Percentiles rank a stretch among this genome's conserved stretches.
Conservation (phyloP, 176 grass and related monocot genomes). For the Bonia amplexicaulis region DNA sequence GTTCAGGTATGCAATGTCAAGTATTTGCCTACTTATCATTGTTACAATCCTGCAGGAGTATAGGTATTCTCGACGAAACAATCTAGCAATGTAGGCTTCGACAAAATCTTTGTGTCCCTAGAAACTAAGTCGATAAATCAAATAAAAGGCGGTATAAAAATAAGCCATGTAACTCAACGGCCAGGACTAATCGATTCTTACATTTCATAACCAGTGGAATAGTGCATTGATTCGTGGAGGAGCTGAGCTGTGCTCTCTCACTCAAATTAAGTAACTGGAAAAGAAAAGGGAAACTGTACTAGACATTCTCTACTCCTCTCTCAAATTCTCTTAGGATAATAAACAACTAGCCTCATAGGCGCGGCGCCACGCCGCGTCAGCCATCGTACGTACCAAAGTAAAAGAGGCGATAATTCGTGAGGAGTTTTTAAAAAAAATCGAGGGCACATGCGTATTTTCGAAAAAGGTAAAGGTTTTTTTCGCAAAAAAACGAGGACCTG, state of each 20-base stretch:
- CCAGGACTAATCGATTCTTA: not conserved
- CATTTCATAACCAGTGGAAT: not conserved
- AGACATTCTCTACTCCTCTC: constrained; percentile 13
- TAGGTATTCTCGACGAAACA: not conserved
- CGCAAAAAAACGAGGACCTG: no score
- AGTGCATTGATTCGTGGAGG: not conserved
- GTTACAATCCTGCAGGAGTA: not conserved
- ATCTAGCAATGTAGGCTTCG: not conserved
- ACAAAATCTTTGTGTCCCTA: not conserved
- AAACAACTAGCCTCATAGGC: no score
- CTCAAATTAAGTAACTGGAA: not conserved
- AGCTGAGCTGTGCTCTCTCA: not conserved
- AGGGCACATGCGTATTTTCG: no score
- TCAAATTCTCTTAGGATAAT: constrained; percentile 3
- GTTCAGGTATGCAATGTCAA: not conserved
- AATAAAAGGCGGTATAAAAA: not conserved
- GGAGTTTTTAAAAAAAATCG: no score
- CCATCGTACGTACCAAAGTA: no score
- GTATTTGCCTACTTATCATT: not conserved
- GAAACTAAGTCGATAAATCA: not conserved
- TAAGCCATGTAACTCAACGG: not conserved
- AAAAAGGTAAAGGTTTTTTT: no score
- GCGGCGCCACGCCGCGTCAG: no score
- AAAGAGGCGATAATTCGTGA: no score
- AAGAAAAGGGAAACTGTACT: constrained; percentile 5